Percentiles rank a stretch among this genome's conserved stretches.
Conservation (phyloP, 768 basidiomycete genomes). For the Suillus subluteus region DNA sequence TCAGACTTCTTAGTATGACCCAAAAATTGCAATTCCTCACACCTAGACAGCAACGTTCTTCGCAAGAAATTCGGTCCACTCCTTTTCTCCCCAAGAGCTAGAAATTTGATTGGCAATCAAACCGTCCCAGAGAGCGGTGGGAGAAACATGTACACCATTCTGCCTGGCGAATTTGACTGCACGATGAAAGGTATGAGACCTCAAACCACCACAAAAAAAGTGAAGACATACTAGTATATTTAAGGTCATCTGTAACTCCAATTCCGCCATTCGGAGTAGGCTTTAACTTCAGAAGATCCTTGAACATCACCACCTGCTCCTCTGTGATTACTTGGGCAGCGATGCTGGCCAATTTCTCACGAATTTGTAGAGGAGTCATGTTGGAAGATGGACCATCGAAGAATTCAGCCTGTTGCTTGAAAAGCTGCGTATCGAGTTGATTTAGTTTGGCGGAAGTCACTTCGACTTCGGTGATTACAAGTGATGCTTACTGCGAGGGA, state of each 20-base stretch:
- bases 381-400: slow-evolving; percentile 75
- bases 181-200: slow-evolving; percentile 1
- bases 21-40: not conserved
- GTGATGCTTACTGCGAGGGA: slow-evolving; percentile 55
- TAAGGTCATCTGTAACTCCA: slow-evolving; percentile 84
- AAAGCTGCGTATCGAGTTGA: slow-evolving; percentile 53
- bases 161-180: slow-evolving; percentile 90
- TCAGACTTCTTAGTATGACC: not conserved
- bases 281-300: slow-evolving; percentile 65
- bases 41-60: slow-evolving; percentile 53
- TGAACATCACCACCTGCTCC: slow-evolving; percentile 54
- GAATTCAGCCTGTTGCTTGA: slow-evolving; percentile 75
- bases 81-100: slow-evolving; percentile 79
- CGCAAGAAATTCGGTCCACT: slow-evolving; percentile 80
- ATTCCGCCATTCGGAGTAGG: slow-evolving; percentile 75
- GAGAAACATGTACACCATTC: slow-evolving; percentile 91
- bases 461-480: not conserved
- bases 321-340: slow-evolving; percentile 57
- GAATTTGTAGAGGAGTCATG: slow-evolving; percentile 70
- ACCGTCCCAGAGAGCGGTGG: slow-evolving; percentile 80
- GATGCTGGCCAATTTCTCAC: slow-evolving; percentile 69
- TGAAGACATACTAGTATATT: slow-evolving; percentile 74
- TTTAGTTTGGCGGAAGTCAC: not conserved
- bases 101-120: slow-evolving; percentile 71
- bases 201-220: not conserved